Conservation (phyloP, 345 rosid species). For the Salix caprea region DNA sequence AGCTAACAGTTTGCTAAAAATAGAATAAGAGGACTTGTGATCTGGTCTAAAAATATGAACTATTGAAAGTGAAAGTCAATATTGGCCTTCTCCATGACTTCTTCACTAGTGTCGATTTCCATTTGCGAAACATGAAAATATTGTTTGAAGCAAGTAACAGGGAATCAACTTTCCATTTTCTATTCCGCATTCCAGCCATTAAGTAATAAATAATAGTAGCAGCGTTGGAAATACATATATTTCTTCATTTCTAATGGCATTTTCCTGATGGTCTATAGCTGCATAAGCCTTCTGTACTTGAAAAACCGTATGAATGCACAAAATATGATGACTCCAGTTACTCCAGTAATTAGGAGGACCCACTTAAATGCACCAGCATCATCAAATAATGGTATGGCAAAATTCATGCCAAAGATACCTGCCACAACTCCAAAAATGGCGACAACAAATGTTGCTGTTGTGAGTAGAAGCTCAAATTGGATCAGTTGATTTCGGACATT, state of each 20-base stretch:
- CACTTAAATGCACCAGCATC: slow-evolving; percentile 70
- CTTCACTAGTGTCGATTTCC: neutral
- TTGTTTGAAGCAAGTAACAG: neutral
- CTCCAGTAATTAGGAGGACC: slow-evolving; percentile 78
- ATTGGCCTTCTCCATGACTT: neutral
- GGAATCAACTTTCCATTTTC: neutral
- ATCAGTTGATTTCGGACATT: slow-evolving; percentile 95
- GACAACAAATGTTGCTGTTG: slow-evolving; percentile 89
- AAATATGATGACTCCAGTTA: slow-evolving; percentile 56
- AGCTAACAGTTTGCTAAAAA: too few species aligned
- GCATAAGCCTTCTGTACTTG: slow-evolving; percentile 89
- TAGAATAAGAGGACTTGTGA: too few species aligned
- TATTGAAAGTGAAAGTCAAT: neutral
- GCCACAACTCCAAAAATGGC: slow-evolving; percentile 98
- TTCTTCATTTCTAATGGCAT: neutral
- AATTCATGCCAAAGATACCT: slow-evolving; percentile 95
- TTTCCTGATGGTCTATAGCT: slow-evolving; percentile 34
- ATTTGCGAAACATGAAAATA: neutral
- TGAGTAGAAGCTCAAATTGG: slow-evolving; percentile 87
- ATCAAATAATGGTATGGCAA: slow-evolving; percentile 60
- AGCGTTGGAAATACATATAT: neutral
- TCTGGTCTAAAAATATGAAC: neutral
- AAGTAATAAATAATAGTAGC: neutral
- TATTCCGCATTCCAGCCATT: neutral
- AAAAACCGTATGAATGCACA: slow-evolving; percentile 82